Evolutionary conservation across 768 basidiomycete species (phyloP), one percentile per base, ranked within the genome.

Genomic region (Hygrophorus russula): DNA sequence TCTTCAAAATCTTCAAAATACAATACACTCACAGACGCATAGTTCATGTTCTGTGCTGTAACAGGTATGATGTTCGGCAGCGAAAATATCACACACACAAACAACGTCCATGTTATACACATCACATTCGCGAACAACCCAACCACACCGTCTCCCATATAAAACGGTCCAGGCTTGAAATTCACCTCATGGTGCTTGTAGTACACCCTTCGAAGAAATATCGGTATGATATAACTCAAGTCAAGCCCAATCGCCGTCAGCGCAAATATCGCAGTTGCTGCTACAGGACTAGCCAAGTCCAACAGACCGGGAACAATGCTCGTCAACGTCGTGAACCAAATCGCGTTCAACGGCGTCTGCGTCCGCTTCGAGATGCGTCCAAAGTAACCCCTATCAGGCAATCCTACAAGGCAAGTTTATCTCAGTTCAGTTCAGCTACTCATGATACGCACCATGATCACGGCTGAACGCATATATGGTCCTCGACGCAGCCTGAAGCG

Each of bases 111-210:
- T 10, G 54, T 39, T 39, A 85, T 80, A 58, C 82, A 85, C n/a
- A 64, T 66, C 20, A 68, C 48, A 52, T 89, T 87, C 45, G 71
- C 71, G 3, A 66, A 55, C 65, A 70, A 70, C 0, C 84, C 84
- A 12, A 85, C 56, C 33, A 67, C 47, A 0, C 84, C 84, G 43
- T 73, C 62, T 24, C 86, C 82, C 76, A 90, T 78, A 63, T 81
- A 89, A 64, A 90, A 89, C 5, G 88, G 87, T 9, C 88, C 88
- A 3, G 88, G 88, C 47, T 74, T 78, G 69, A 91, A 91, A 53
- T 72, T 68, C 30, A 91, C 87, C 38, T 90, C 86, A 0, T 84
- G 82, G 54, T 90, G 87, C 43, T 77, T 69, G 49, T 69, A 63
- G 59, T 70, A 86, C 20, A 78, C 55, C 24, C 86, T 69, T 33